These are phyloP conservation scores for Russula dissimulans DNA, from an alignment of 768 basidiomycete genomes.

Conservation along the genomic window DNA sequence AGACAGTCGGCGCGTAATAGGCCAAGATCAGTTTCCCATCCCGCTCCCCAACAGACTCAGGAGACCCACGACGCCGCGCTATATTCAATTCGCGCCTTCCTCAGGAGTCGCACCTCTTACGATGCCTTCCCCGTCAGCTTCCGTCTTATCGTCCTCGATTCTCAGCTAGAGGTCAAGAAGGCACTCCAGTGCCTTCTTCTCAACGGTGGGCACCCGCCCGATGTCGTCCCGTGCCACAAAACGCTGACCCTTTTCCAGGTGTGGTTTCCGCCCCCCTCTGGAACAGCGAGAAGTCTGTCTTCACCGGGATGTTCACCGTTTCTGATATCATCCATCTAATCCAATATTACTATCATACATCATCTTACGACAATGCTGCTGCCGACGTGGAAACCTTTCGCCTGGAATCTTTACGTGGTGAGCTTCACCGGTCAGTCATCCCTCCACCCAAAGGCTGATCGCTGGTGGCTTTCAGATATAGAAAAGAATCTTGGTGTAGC, in stretches of 20 bases:
- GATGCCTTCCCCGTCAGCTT: slow-evolving; percentile 98
- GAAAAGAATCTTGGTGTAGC: slow-evolving; percentile 88
- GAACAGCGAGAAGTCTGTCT: slow-evolving; percentile 89
- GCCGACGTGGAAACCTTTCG: slow-evolving; percentile 90
- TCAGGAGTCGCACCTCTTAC: slow-evolving; percentile 81
- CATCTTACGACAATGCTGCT: slow-evolving; percentile 73
- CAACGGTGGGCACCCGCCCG: slow-evolving; percentile 44
- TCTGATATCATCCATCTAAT: slow-evolving; percentile 98
- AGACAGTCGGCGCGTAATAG: slow-evolving; percentile 44
- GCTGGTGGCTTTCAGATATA: slow-evolving; percentile 54
- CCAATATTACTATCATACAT: slow-evolving; percentile 91
- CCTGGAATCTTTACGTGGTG: slow-evolving; percentile 82
- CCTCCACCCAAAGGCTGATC: background rate
- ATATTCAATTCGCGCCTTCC: slow-evolving; percentile 63
- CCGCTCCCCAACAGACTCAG: slow-evolving; percentile 39
- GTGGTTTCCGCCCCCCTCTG: slow-evolving; percentile 97
- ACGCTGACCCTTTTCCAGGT: slow-evolving; percentile 38
- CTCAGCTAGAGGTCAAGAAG: slow-evolving; percentile 91
- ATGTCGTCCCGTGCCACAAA: background rate
- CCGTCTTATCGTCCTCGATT: slow-evolving; percentile 93
- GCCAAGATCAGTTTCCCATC: slow-evolving; percentile 48
- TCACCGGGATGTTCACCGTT: slow-evolving; percentile 99
- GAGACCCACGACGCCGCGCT: slow-evolving; percentile 68
- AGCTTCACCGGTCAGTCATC: slow-evolving; percentile 21
- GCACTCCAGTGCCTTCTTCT: slow-evolving; percentile 79